Evolutionary conservation across 768 basidiomycete genomes (phyloP).

Genomic region (Panaeolus cyanescens): DNA sequence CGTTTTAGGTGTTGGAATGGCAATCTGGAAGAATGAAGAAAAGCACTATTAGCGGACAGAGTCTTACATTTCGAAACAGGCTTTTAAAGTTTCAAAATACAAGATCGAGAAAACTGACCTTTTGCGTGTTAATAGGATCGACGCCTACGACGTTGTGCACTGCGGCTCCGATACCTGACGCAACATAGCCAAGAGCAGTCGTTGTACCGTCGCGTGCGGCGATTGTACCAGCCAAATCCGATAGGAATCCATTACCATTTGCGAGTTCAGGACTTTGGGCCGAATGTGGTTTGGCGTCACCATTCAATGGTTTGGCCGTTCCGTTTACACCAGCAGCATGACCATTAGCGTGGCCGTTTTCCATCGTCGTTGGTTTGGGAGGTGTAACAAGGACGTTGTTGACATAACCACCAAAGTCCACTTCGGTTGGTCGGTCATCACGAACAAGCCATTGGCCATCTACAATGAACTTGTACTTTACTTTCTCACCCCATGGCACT

Average conservation of each 20-base stretch:
- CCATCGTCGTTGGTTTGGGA: slow-evolving; percentile 25
- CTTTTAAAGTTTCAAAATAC: slow-evolving; percentile 4
- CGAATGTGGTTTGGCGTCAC: slow-evolving; percentile 14
- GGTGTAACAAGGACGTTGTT: slow-evolving; percentile 67
- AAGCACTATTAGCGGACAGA: neutral
- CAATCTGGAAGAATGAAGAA: slow-evolving; percentile 20
- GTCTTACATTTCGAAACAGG: neutral
- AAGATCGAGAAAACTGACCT: slow-evolving; percentile 25
- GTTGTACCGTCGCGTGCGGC: slow-evolving; percentile 39
- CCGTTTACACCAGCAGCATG: slow-evolving; percentile 5
- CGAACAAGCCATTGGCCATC: slow-evolving; percentile 67
- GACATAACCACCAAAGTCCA: slow-evolving; percentile 58
- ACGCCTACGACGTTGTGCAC: slow-evolving; percentile 38
- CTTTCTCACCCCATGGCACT: slow-evolving; percentile 64
- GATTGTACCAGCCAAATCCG: slow-evolving; percentile 38
- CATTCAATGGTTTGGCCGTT: slow-evolving; percentile 6
- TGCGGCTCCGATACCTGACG: slow-evolving; percentile 41
- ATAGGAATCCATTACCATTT: slow-evolving; percentile 29
- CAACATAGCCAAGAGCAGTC: slow-evolving; percentile 38
- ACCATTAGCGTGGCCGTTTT: slow-evolving; percentile 9
- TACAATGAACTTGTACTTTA: slow-evolving; percentile 80
- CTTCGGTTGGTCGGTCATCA: slow-evolving; percentile 58
- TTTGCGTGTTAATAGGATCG: slow-evolving; percentile 38
- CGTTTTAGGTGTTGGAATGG: slow-evolving; percentile 30
- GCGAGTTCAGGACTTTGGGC: slow-evolving; percentile 7